Evolutionary conservation across 164 flowering plant species (phyloP).

Genomic region (Vitis vinifera): DNA sequence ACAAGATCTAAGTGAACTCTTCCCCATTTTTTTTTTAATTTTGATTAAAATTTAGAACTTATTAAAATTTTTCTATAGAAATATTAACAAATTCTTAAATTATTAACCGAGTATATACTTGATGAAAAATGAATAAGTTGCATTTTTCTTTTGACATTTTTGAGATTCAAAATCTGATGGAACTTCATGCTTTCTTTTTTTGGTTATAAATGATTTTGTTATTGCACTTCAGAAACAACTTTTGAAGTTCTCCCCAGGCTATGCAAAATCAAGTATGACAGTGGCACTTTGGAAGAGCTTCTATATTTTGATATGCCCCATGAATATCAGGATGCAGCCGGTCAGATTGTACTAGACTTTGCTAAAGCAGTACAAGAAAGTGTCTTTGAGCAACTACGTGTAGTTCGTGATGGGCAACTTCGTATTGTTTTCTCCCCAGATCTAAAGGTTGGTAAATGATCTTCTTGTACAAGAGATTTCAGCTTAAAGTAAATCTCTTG

Average conservation of each 20-base stretch:
- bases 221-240: slow-evolving; percentile 74
- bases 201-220: neutral
- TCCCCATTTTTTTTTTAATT: no score
- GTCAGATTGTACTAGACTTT: slow-evolving; percentile 96
- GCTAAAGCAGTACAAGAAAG: slow-evolving; percentile 99
- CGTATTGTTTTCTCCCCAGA: slow-evolving; percentile 94
- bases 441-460: slow-evolving; percentile 58
- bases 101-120: no score
- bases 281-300: slow-evolving; percentile 97
- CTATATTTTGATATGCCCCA: slow-evolving; percentile 98
- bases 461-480: neutral
- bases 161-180: no score
- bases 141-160: no score
- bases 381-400: slow-evolving; percentile 98
- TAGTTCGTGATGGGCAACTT: slow-evolving; percentile 98
- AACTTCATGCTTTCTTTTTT: neutral
- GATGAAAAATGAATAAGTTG: no score
- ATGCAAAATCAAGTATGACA: slow-evolving; percentile 96
- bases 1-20: no score
- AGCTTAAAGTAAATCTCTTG: no score
- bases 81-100: no score
- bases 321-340: slow-evolving; percentile 84
- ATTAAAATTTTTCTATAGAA: no score
- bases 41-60: no score
- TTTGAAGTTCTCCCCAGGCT: slow-evolving; percentile 96